Percentiles rank a stretch among this genome's conserved stretches.
Evolutionary conservation across 2,329 filamentous ascomycete species (phyloP).

Genomic region (Phoma sp.): DNA sequence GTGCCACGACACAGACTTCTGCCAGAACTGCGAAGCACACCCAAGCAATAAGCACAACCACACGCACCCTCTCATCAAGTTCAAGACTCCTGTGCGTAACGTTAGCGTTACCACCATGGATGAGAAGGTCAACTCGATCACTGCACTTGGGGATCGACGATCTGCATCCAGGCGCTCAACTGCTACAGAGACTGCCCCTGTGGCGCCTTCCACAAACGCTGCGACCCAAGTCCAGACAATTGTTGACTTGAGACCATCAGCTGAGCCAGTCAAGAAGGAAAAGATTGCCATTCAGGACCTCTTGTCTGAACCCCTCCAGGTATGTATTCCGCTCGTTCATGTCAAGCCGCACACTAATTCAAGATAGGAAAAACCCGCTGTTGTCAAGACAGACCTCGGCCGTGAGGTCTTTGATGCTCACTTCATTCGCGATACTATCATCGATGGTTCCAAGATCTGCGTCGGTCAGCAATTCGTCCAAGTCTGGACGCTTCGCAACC

Average conservation of each 20-base stretch:
- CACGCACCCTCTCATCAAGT: constrained; percentile 96
- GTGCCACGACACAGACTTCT: constrained; percentile 94
- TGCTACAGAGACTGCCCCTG: constrained; percentile 59
- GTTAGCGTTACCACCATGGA: constrained; percentile 85
- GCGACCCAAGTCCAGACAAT: constrained; percentile 71
- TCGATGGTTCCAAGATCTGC: constrained; percentile 76
- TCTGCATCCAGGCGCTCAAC: constrained; percentile 52
- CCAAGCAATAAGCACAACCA: constrained; percentile 86
- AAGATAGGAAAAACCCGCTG: constrained; percentile 39
- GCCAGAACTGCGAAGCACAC: constrained; percentile 88
- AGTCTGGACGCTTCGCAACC: constrained; percentile 89
- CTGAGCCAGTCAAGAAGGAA: constrained; percentile 50
- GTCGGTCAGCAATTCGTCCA: constrained; percentile 82
- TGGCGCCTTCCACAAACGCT: constrained; percentile 57
- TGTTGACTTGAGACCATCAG: constrained; percentile 65
- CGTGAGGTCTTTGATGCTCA: constrained; percentile 61
- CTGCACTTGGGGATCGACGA: constrained; percentile 75
- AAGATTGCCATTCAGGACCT: constrained; percentile 51
- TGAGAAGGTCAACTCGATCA: constrained; percentile 70
- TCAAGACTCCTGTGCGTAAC: constrained; percentile 89
- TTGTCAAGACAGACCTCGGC: not conserved
- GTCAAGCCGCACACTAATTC: constrained; percentile 37
- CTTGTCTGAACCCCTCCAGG: constrained; percentile 32
- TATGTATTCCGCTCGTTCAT: constrained; percentile 15
- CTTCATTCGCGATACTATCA: constrained; percentile 79